Evolutionary conservation across 495 filamentous ascomycete genomes (phyloP).

Genomic region (Aspergillus campestris): DNA sequence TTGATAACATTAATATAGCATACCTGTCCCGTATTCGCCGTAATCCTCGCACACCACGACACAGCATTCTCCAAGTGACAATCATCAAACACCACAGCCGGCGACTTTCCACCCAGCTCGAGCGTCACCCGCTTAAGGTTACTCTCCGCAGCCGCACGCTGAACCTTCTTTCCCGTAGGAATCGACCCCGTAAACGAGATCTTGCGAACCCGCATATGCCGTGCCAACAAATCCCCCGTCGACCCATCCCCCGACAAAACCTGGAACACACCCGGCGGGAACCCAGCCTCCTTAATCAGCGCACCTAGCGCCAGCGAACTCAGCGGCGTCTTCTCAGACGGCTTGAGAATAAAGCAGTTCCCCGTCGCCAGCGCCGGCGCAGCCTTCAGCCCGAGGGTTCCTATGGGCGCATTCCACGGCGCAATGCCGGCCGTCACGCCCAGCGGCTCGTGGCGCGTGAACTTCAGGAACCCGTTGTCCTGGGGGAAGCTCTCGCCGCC

Average conservation of each 20-base stretch:
- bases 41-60: not conserved
- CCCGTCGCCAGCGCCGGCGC: slow-evolving; percentile 35
- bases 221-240: slow-evolving; percentile 40
- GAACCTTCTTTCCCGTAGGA: slow-evolving; percentile 7
- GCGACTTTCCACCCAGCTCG: slow-evolving; percentile 34
- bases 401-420: slow-evolving; percentile 38
- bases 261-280: slow-evolving; percentile 83
- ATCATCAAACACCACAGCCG: slow-evolving; percentile 32
- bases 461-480: slow-evolving; percentile 37
- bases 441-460: slow-evolving; percentile 32
- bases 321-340: slow-evolving; percentile 80
- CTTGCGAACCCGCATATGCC: slow-evolving; percentile 9
- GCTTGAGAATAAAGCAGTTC: slow-evolving; percentile 59
- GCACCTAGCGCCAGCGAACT: slow-evolving; percentile 46
- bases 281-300: slow-evolving; percentile 72
- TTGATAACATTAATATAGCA: too few relatives aligned
- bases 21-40: not conserved
- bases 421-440: slow-evolving; percentile 52
- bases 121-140: slow-evolving; percentile 41
- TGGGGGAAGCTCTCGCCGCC: slow-evolving; percentile 32
- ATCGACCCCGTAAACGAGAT: slow-evolving; percentile 17
- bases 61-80: slow-evolving; percentile 9
- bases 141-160: slow-evolving; percentile 20
- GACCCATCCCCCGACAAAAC: slow-evolving; percentile 69
- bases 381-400: slow-evolving; percentile 25